Evolutionary conservation across 2,329 filamentous ascomycete species (phyloP), one percentile per base, ranked within the genome.

Genomic region (Falciphora oryzae): DNA sequence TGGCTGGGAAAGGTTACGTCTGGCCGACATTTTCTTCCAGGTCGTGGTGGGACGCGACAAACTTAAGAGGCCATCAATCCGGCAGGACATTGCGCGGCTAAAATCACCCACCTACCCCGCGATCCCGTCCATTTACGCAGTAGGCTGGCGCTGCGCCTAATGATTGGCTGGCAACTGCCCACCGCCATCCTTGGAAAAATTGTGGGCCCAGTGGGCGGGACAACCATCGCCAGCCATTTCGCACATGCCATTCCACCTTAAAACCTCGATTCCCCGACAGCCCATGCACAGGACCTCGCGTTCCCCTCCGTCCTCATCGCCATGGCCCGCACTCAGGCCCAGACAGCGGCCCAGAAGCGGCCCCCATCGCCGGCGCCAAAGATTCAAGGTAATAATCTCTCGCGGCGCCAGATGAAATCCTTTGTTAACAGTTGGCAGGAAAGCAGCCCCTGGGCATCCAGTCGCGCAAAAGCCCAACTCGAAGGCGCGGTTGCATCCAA

Each of bases 371-470:
- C 31, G 31, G 31, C 31, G 10, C 31, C 38, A 57, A 57, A 57
- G 16, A 38, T 57, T 59, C 53, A 59, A 63, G 64, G 64, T 65
- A 60, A 18, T 22, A 8, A 28, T 57, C 25, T 58, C 27, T 56
- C 32, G 18, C 62, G 53, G 50, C 50, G 62, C 62, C 38, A 28
- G 6, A 56, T 14, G 53, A 32, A 35, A 13, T 29, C 29, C 29
- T 59, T 59, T 22, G 11, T n/a, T 59, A 29, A 59, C 58, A 35
- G 27, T 59, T 59, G 29, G 29, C 13, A 59, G 22, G 29, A 29
- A 29, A 16, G 29, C 58, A n/a, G 22, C 58, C 58, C 11, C n/a
- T 10, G 22, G 58, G 27, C 25, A 59, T 59, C 58, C 25, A 13
- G 27, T 59, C 27, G 58, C 58, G 58, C 58, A 27, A 59, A 31